Base-by-base conservation (phyloP, 2,329 filamentous ascomycete species). In the Fusarium guadeloupense region DNA sequence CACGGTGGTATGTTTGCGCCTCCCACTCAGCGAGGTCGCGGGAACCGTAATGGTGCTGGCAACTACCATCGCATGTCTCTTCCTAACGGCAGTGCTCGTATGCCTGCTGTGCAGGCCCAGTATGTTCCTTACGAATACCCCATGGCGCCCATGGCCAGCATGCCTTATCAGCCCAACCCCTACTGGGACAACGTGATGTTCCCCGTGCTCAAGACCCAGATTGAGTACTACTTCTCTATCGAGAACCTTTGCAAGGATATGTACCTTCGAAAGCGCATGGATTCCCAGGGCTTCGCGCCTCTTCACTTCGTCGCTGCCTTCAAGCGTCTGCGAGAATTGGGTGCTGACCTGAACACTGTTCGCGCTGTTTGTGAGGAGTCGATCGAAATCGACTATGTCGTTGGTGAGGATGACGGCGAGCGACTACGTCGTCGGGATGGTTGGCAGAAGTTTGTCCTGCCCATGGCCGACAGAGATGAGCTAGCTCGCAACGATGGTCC, bases 211-310 rank as follows among this genome's bases (percentile, higher is more conserved):
- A 81, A 77, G 49, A 74, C 73, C 63, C 79, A 84, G 71, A 84
- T 93, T 31, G 92, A 97, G 71, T 99, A 97, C 80, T 99, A 99
- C 77, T 97, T 99, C 78, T 98, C 94, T 1, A 85, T 97, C 23
- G 91, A 97, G 71, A 99, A 99, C 73, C 83, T 98, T 43, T 91
- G 92, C 83, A 97, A 97, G 77, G 95, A 99, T 71, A 83, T 91
- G 71, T 98, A 88, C 76, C 82, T 99, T 55, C 89, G 95, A 53
- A 88, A 86, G 70, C 89, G 93, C 68, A 98, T 99, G 95, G 94
- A 99, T 73, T 91, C 90, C 1, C 91, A 98, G 74, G 95, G 95
- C 16, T 98, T 93, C 71, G 93, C 97, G 13, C 88, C 87, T 44
- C 79, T 99, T 45, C 82, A 84, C 28, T 85, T 97, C 54, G 89